These are phyloP conservation scores for Fusarium sarcochroum DNA, from an alignment of 2,329 filamentous ascomycete genomes.

Conservation along the genomic window DNA sequence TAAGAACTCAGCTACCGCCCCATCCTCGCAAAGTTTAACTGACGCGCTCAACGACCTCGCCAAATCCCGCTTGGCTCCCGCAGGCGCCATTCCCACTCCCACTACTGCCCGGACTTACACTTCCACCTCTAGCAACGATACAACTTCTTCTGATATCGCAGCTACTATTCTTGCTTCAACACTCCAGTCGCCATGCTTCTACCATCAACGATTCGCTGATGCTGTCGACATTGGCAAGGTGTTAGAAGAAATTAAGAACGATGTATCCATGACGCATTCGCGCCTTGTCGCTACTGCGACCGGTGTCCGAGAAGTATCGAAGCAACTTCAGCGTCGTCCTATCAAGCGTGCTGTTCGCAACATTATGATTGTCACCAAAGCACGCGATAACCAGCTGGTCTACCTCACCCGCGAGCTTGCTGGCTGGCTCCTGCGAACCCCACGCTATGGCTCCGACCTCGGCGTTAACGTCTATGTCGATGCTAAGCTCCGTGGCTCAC, in stretches of 20 bases:
- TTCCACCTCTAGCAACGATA: conserved; percentile 25
- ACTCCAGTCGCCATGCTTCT: conserved; percentile 95
- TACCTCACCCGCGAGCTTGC: conserved; percentile 89
- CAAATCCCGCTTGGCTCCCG: conserved; percentile 55
- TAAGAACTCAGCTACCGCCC: conserved; percentile 54
- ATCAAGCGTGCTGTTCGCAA: conserved; percentile 93
- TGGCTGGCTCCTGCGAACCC: conserved; percentile 88
- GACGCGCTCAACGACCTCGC: conserved; percentile 70
- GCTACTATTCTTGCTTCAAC: conserved; percentile 54
- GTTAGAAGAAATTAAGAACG: conserved; percentile 90
- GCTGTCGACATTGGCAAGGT: conserved; percentile 96
- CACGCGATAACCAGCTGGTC: conserved; percentile 93
- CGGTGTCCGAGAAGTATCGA: conserved; percentile 93
- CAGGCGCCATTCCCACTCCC: conserved; percentile 38
- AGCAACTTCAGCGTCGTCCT: conserved; percentile 91
- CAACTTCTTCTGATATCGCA: conserved; percentile 29
- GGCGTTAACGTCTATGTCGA: conserved; percentile 99
- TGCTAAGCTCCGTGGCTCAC: conserved; percentile 89
- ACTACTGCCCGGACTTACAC: conserved; percentile 41
- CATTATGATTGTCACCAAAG: conserved; percentile 99
- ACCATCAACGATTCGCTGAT: conserved; percentile 96
- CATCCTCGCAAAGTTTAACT: conserved; percentile 74
- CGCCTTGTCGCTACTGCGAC: conserved; percentile 95
- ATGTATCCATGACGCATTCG: conserved; percentile 93
- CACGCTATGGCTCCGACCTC: conserved; percentile 89